Evolutionary conservation across 176 grass and related monocot genomes (phyloP), one percentile per base, ranked within the genome.

Genomic region (Poa annua): DNA sequence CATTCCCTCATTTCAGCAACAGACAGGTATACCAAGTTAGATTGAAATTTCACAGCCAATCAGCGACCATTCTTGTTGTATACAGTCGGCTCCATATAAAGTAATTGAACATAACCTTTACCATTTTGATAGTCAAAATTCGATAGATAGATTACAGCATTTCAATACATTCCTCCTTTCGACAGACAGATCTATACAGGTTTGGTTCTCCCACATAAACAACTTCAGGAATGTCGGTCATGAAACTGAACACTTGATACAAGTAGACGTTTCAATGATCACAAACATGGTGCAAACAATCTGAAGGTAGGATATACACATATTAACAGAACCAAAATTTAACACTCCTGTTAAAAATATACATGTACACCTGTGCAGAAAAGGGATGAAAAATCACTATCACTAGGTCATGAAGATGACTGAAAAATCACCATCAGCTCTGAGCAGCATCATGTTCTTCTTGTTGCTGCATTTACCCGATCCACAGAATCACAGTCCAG

Each of bases 291-390:
- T 29, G 24, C 24, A 14, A 4, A 24, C 41, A 45, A 14, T 44
- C 19, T 7, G 8, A 36, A 41, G n/a, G 52, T 19, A 80, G 36
- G 14, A 39, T 29, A 71, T 15, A 34, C 1, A 44, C 34, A 13
- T 15, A 74, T 66, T 16, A 77, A 78, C 65, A 80, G 2, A 81
- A 24, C 24, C 33, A 76, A 77, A 85, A 77, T 71, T 45, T 5
- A 63, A 5, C 20, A 55, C 0, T 82, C 42, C 21, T 48, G n/a
- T 50, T 16, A 57, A 81, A 45, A 64, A 52, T 78, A 78, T 74
- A 78, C 74, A 72, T 8, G 56, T 80, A 69, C 41, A 79, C 0
- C 1, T 20, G 44, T 71, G 16, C 45, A 47, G 11, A 63, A 51
- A 64, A 70, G 50, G 76, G 42, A 80, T 32, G 20, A 60, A 74